These are phyloP conservation scores for Babesia bigemina DNA, from an alignment of 169 alveolate genomes.

Conservation along the genomic window DNA sequence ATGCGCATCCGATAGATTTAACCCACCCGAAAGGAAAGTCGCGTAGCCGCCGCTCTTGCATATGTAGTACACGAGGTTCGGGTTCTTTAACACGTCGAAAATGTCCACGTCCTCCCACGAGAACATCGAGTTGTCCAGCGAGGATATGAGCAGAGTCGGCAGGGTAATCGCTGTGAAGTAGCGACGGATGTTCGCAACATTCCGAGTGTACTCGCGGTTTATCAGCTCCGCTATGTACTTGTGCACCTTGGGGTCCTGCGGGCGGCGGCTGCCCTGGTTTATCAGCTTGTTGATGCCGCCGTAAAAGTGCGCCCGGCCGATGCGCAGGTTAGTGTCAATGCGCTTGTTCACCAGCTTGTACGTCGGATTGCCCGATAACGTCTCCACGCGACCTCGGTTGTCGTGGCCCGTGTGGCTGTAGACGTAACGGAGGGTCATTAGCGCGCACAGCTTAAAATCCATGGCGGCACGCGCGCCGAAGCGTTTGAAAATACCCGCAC, in stretches of 20 bases:
- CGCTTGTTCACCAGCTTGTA: constrained; percentile 42
- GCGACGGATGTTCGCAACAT: constrained; percentile 35
- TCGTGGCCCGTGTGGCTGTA: constrained; percentile 48
- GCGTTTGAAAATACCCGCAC: constrained; percentile 16
- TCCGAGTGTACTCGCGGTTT: constrained; percentile 50
- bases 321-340: constrained; percentile 39
- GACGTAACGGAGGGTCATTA: constrained; percentile 55
- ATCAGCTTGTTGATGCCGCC: constrained; percentile 9
- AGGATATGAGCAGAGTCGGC: constrained; percentile 57
- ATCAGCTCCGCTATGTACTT: constrained; percentile 45
- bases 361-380: constrained; percentile 40
- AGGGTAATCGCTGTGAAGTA: constrained; percentile 21
- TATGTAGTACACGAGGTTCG: constrained; percentile 62
- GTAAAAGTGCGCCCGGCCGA: constrained; percentile 38
- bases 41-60: constrained; percentile 60
- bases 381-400: constrained; percentile 21
- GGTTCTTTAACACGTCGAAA: constrained; percentile 63
- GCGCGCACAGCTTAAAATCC: constrained; percentile 56
- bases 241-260: constrained; percentile 12
- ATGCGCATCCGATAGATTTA: background rate
- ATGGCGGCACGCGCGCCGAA: constrained; percentile 44
- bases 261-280: constrained; percentile 3
- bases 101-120: constrained; percentile 53
- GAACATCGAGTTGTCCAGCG: constrained; percentile 57
- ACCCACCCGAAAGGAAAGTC: constrained; percentile 63